Conservation (phyloP, 495 filamentous ascomycete species). For the Rhypophila decipiens region DNA sequence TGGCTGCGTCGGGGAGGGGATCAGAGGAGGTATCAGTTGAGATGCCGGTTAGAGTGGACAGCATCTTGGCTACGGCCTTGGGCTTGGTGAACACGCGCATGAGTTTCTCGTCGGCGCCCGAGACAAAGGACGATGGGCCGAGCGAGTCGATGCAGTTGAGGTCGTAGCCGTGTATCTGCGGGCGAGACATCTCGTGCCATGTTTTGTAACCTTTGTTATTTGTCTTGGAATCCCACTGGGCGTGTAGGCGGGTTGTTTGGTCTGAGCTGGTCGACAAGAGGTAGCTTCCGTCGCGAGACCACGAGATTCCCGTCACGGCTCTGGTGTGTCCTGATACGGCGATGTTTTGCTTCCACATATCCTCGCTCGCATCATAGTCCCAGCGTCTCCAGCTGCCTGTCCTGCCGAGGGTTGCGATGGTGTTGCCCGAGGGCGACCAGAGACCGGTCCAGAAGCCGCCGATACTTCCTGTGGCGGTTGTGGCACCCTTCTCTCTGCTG, state of each 20-base stretch:
- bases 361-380: constrained; percentile 39
- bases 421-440: constrained; percentile 74
- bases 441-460: constrained; percentile 95
- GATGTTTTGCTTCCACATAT: constrained; percentile 69
- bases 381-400: constrained; percentile 93
- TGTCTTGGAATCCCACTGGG: constrained; percentile 57
- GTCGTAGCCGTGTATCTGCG: constrained; percentile 98
- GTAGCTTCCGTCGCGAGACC: constrained; percentile 79
- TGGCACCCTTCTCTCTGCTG: constrained; percentile 86
- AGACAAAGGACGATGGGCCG: constrained; percentile 67
- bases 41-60: constrained; percentile 63
- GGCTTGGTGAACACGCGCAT: constrained; percentile 92
- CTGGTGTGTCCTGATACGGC: constrained; percentile 81
- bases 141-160: constrained; percentile 86
- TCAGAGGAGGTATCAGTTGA: constrained; percentile 20
- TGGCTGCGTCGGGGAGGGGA: constrained; percentile 74
- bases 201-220: constrained; percentile 25
- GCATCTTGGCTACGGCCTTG: constrained; percentile 67
- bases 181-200: constrained; percentile 95
- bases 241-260: constrained; percentile 89
- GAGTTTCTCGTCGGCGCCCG: constrained; percentile 97
- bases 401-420: constrained; percentile 74
- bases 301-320: constrained; percentile 70
- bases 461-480: constrained; percentile 88
- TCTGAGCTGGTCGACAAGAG: constrained; percentile 83